These are phyloP conservation scores for Phytopythium helicoides DNA, from an alignment of 352 stramenopile genomes.

Conservation along the genomic window DNA sequence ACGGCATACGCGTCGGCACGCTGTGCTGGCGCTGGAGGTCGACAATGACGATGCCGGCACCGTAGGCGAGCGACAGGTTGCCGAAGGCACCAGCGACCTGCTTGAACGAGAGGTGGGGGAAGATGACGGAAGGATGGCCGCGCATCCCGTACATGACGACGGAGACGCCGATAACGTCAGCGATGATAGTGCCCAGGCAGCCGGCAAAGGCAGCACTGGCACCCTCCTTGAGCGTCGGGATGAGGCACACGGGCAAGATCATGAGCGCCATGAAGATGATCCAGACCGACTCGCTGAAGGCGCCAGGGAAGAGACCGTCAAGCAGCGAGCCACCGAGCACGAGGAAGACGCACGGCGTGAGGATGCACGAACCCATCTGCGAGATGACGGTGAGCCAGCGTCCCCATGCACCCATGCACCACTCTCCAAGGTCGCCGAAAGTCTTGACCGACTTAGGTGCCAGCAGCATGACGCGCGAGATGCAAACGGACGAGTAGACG, in stretches of 20 bases:
- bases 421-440: constrained; percentile 57
- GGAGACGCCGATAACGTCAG: constrained; percentile 34
- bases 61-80: constrained; percentile 56
- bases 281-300: constrained; percentile 35
- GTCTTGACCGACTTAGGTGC: constrained; percentile 42
- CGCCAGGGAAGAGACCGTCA: constrained; percentile 35
- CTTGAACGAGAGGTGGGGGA: constrained; percentile 38
- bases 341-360: constrained; percentile 46
- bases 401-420: constrained; percentile 35
- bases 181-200: constrained; percentile 39
- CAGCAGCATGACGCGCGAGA: constrained; percentile 43
- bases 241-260: constrained; percentile 34
- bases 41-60: constrained; percentile 45
- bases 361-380: constrained; percentile 37
- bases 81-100: constrained; percentile 45
- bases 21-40: constrained; percentile 41
- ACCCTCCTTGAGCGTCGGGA: constrained; percentile 53
- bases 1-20: constrained; percentile 8
- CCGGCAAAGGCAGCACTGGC: constrained; percentile 34
- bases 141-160: constrained; percentile 40
- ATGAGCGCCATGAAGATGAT: constrained; percentile 43
- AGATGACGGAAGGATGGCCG: constrained; percentile 22
- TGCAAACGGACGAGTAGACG: constrained; percentile 30
- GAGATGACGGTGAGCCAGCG: constrained; percentile 33
- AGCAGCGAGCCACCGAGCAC: constrained; percentile 39